Evolutionary conservation across 208 protist species (phyloP).

Genomic region (Entamoeba invadens): DNA sequence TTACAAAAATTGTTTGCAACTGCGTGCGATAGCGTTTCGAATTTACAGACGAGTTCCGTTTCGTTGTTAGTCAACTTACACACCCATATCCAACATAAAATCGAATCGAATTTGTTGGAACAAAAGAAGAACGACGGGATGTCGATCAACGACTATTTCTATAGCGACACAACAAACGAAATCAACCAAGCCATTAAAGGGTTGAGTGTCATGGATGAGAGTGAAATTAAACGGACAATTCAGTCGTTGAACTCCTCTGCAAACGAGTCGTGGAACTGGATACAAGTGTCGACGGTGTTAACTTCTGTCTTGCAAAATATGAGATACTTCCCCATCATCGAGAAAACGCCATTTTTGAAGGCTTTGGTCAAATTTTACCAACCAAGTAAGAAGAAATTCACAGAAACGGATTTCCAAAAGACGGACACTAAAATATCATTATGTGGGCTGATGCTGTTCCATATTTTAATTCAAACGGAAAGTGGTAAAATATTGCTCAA

Average conservation of each 20-base stretch:
- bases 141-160: background rate
- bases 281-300: background rate
- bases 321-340: background rate
- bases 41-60: background rate
- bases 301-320: background rate
- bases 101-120: background rate
- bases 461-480: background rate
- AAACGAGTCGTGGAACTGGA: background rate
- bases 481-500: background rate
- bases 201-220: background rate
- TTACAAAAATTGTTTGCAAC: background rate
- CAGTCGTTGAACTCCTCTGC: background rate
- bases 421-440: background rate
- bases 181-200: background rate
- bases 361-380: background rate
- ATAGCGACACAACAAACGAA: background rate
- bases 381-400: background rate
- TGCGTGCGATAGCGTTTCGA: background rate
- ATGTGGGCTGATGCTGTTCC: background rate
- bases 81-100: background rate
- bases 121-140: background rate
- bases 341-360: background rate
- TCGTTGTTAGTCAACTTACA: background rate
- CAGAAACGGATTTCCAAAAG: background rate
- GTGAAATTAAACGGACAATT: background rate